phyloP scores from a whole-genome alignment of 768 basidiomycete species.

The Lactarius hengduanensis region DNA sequence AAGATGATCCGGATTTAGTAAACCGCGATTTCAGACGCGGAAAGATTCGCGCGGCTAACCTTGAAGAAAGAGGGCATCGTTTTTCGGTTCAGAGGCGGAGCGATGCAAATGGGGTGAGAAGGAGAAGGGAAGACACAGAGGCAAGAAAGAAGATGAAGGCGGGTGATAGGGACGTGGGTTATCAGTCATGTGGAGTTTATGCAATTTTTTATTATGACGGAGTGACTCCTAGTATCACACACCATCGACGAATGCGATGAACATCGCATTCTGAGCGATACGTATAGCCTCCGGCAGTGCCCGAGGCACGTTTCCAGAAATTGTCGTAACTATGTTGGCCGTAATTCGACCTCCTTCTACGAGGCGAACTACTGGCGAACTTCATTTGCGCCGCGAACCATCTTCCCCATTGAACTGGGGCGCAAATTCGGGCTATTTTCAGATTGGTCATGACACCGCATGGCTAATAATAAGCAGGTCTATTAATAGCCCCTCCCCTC shows the following conservation, averaged over 20 bases:
- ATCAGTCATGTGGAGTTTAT: not conserved
- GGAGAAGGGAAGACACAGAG: not conserved
- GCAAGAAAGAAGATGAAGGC: not conserved
- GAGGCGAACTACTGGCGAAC: too few species aligned
- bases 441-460: not conserved
- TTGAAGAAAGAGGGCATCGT: slow-evolving; percentile 1
- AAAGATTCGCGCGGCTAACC: not conserved
- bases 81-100: not conserved
- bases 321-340: not conserved
- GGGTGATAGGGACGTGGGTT: not conserved
- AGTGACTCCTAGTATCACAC: not conserved
- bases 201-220: not conserved
- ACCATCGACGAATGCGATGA: not conserved
- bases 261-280: not conserved
- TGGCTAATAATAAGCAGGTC: not conserved
- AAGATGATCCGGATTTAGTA: not conserved
- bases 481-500: not conserved
- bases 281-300: too few species aligned
- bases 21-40: not conserved
- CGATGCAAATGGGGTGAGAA: not conserved
- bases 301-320: too few species aligned
- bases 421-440: not conserved
- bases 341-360: not conserved
- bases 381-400: not conserved
- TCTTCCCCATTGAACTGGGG: not conserved